Evolutionary conservation across 2,329 filamentous ascomycete species (phyloP).

Genomic region (Fusarium pseudocircinatum): DNA sequence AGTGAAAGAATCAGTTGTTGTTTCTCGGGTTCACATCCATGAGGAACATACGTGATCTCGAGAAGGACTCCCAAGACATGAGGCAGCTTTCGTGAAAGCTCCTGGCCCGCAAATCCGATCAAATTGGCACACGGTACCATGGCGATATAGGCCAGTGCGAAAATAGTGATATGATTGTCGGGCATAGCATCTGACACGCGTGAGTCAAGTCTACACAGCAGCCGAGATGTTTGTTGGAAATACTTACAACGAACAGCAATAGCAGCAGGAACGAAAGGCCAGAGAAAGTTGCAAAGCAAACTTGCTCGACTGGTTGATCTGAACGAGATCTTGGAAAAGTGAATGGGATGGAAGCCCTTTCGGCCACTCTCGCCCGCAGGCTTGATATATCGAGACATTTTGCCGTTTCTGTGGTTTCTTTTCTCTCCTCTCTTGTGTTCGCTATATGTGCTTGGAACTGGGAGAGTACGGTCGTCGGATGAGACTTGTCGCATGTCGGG

Average conservation of each 20-base stretch:
- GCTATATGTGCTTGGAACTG: conserved; percentile 43
- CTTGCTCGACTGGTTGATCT: conserved; percentile 56
- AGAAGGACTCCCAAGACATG: conserved; percentile 74
- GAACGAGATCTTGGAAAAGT: conserved; percentile 56
- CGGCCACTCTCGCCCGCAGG: conserved; percentile 57
- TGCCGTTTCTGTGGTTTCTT: conserved; percentile 2
- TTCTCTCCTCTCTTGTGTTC: conserved; percentile 19
- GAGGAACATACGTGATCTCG: conserved; percentile 62
- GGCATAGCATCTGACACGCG: conserved; percentile 46
- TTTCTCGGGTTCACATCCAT: no score
- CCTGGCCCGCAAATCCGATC: conserved; percentile 64
- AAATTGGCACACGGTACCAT: conserved; percentile 63
- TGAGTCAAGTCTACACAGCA: conserved; percentile 2
- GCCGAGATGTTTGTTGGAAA: background rate
- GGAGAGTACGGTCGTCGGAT: conserved; percentile 32
- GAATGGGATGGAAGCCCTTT: conserved; percentile 54
- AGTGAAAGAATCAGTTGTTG: background rate
- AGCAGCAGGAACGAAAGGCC: conserved; percentile 61
- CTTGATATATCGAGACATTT: conserved; percentile 35
- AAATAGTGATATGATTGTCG: conserved; percentile 55
- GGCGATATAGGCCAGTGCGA: conserved; percentile 59
- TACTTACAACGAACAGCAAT: conserved; percentile 54
- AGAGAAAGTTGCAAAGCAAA: conserved; percentile 58
- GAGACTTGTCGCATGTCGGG: conserved; percentile 16
- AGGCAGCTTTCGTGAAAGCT: conserved; percentile 81